A percentile compares a stretch with the other conserved stretches of the same genome.
Evolutionary conservation across 2,329 filamentous ascomycete species (phyloP).

Genomic region (Botrytis squamosa): DNA sequence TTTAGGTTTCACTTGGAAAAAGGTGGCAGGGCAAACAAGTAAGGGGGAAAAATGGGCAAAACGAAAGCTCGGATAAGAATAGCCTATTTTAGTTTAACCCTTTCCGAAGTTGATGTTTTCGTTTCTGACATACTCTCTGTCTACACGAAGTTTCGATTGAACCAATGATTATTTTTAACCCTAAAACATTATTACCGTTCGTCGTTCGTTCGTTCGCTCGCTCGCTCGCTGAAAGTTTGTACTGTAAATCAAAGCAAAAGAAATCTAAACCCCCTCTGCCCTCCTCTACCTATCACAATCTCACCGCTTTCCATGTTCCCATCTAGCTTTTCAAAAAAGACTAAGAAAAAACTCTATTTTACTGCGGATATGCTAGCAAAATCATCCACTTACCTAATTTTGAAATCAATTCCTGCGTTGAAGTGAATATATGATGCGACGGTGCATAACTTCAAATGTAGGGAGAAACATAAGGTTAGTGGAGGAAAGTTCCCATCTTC

Average conservation of each 20-base stretch:
- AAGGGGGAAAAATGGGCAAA: not conserved
- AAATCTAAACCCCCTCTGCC: not conserved
- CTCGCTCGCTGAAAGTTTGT: not conserved
- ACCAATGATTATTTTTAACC: conserved; percentile 10
- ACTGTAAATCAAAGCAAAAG: conserved; percentile 7
- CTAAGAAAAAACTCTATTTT: conserved; percentile 4
- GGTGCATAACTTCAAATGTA: conserved; percentile 6
- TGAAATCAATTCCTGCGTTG: conserved; percentile 11
- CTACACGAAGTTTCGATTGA: not conserved
- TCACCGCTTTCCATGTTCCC: conserved; percentile 3
- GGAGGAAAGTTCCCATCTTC: conserved; percentile 3
- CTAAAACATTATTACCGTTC: not conserved
- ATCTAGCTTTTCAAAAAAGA: conserved; percentile 9
- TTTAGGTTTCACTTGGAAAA: conserved; percentile 14
- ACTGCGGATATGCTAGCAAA: not conserved
- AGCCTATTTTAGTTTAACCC: not conserved
- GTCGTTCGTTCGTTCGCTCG: not conserved
- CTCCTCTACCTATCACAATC: not conserved
- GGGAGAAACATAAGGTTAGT: conserved; percentile 2
- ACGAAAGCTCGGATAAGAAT: conserved; percentile 11
- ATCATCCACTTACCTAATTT: conserved; percentile 6
- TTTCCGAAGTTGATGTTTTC: not conserved
- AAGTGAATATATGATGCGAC: conserved; percentile 9
- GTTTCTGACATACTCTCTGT: conserved; percentile 3
- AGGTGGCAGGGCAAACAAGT: conserved; percentile 14